Evolutionary conservation across 257 asterid genomes (phyloP), one percentile per base, ranked within the genome.

Genomic region (Fraxinus anomala): DNA sequence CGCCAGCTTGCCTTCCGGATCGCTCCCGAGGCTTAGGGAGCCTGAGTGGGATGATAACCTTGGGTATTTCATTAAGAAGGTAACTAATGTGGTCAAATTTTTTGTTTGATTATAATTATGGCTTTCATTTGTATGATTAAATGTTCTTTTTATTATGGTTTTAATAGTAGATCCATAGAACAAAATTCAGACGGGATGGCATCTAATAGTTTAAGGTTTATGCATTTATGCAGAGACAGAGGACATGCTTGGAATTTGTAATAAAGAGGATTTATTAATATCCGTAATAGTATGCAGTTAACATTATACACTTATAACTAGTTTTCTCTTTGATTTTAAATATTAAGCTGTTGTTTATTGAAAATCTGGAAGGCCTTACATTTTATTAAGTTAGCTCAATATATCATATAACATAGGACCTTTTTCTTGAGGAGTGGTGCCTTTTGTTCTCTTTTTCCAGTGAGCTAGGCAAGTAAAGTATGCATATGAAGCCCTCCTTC

Each of bases 21-120:
- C 84, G 11, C 78, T 68, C 30, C 83, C 81, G 34, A 83, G 77
- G 87, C 74, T 75, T 72, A 73, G 72, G 76, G 90, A 85, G 51
- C 74, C 87, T 63, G 89, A 79, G 23, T 81, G 85, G 86, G 85
- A 88, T 40, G 94, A 86, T 78, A 85, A 80, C 31, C 72, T 91
- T 78, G 87, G 84, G n/a, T 88, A 89, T 87, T 93, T 92, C 81
- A 80, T 86, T 56, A 84, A 89, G 77, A 83, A 88, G 92, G 99
- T 89, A 73, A 73, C 56, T 8, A 34, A 13, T 59, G 70, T 54
- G 74, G 49, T 76, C 34, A n/a, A 24, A 23, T 68, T 82, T 47
- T 7, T 36, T 74, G 80, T 42, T 68, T 31, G 72, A 39, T 17
- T 70, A 78, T 39, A 68, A 51, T 61, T 39, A 5, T 80, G 28